These are phyloP conservation scores for Hypoxylon lenormandii DNA, from an alignment of 495 filamentous ascomycete genomes.

Conservation along the genomic window DNA sequence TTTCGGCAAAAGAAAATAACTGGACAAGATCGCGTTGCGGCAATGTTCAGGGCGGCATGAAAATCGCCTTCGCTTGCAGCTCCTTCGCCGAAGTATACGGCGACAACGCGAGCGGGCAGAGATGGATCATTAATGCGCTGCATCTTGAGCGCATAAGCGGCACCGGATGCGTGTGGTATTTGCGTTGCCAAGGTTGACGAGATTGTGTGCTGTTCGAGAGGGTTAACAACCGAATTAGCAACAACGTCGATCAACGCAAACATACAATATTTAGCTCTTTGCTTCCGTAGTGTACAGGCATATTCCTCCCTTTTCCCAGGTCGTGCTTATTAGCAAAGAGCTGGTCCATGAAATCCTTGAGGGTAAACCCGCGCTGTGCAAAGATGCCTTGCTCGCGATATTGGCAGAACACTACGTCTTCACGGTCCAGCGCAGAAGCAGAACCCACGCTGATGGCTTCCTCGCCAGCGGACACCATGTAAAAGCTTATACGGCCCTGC, in stretches of 20 bases:
- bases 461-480: conserved; percentile 97
- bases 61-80: conserved; percentile 98
- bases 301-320: conserved; percentile 84
- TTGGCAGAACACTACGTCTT: conserved; percentile 92
- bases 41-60: conserved; percentile 95
- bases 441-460: conserved; percentile 92
- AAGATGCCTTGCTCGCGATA: conserved; percentile 95
- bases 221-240: conserved; percentile 7
- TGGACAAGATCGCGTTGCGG: conserved; percentile 90
- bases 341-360: conserved; percentile 93
- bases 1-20: conserved; percentile 96
- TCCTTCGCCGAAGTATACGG: conserved; percentile 97
- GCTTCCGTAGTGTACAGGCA: conserved; percentile 97
- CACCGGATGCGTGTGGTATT: conserved; percentile 92
- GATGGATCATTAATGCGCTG: conserved; percentile 78
- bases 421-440: conserved; percentile 79
- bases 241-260: conserved; percentile 8
- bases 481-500: conserved; percentile 89
- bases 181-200: conserved; percentile 94
- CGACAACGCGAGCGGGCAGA: conserved; percentile 74
- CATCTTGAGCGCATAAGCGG: conserved; percentile 93
- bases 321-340: conserved; percentile 91
- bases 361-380: conserved; percentile 85
- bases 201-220: conserved; percentile 77
- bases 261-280: conserved; percentile 81